phyloP scores from a whole-genome alignment of 805 yeast genomes.

The Ogataea minuta region DNA sequence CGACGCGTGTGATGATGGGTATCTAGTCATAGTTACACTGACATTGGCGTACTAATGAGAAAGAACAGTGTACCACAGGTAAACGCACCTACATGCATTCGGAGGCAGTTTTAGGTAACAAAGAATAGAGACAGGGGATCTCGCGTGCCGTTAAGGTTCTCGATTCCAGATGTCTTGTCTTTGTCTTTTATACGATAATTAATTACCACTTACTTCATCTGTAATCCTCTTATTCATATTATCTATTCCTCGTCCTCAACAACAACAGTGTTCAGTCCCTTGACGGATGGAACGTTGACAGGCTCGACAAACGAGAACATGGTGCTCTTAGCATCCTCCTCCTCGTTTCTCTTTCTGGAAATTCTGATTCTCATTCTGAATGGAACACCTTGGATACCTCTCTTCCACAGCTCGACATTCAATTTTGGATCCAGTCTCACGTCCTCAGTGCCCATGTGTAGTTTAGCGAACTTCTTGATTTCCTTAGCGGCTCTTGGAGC shows the following conservation, averaged over 20 bases:
- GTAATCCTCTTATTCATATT: slow-evolving; percentile 14
- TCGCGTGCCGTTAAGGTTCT: too few species aligned
- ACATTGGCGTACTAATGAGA: slow-evolving; percentile 25
- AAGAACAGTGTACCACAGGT: not conserved
- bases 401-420: slow-evolving; percentile 98
- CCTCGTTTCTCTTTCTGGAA: slow-evolving; percentile 97
- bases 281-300: slow-evolving; percentile 88
- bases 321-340: slow-evolving; percentile 98
- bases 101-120: not conserved
- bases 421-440: slow-evolving; percentile 98
- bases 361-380: slow-evolving; percentile 97
- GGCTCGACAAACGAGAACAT: slow-evolving; percentile 98
- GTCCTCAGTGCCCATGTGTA: slow-evolving; percentile 99
- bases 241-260: slow-evolving; percentile 64
- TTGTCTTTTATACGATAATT: too few species aligned
- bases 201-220: not conserved
- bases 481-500: slow-evolving; percentile 99
- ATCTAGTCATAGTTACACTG: slow-evolving; percentile 89
- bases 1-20: slow-evolving; percentile 62
- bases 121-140: not conserved
- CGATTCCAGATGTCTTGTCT: too few species aligned
- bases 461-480: slow-evolving; percentile 96
- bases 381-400: slow-evolving; percentile 99
- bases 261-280: slow-evolving; percentile 97
- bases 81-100: not conserved